phyloP scores from a whole-genome alignment of 306 rosid genomes.

The Hippophae rhamnoides region DNA sequence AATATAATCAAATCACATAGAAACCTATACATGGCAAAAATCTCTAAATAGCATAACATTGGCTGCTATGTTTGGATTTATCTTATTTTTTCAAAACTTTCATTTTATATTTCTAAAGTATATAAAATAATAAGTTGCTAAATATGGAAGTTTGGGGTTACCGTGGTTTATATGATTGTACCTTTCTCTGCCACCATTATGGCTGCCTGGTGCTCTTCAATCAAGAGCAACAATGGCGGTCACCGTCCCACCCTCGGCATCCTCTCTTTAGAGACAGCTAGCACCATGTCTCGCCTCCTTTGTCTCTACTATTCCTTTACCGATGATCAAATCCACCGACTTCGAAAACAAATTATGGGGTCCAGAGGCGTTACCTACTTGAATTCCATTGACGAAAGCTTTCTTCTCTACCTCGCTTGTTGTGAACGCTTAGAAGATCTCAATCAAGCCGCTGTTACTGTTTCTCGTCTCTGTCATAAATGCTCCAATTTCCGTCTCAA shows the following conservation, averaged over 20 bases:
- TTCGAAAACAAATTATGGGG: conserved; percentile 17
- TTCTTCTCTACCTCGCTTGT: conserved; percentile 54
- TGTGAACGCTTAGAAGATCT: conserved; percentile 58
- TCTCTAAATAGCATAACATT: too few species aligned
- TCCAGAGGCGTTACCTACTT: conserved; percentile 39
- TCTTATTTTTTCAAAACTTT: too few species aligned
- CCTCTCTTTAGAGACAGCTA: conserved; percentile 55
- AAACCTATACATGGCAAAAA: too few species aligned
- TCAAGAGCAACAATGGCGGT: neutral
- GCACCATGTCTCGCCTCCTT: conserved; percentile 49
- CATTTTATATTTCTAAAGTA: too few species aligned
- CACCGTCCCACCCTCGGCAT: conserved; percentile 33
- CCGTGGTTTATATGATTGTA: neutral
- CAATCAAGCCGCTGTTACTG: conserved; percentile 33
- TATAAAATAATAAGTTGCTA: too few species aligned
- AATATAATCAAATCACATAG: too few species aligned
- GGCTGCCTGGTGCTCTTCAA: conserved; percentile 21
- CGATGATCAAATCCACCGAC: conserved; percentile 33
- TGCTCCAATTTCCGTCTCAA: conserved; percentile 23
- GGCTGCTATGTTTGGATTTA: too few species aligned
- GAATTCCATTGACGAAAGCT: conserved; percentile 38
- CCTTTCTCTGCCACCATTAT: conserved; percentile 1
- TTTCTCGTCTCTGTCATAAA: conserved; percentile 29
- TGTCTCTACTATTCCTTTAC: conserved; percentile 49
- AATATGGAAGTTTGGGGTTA: neutral